Percentiles rank a stretch among this genome's conserved stretches.
phyloP scores from a whole-genome alignment of 305 asterid genomes.

The Solanum aculeatissimum region DNA sequence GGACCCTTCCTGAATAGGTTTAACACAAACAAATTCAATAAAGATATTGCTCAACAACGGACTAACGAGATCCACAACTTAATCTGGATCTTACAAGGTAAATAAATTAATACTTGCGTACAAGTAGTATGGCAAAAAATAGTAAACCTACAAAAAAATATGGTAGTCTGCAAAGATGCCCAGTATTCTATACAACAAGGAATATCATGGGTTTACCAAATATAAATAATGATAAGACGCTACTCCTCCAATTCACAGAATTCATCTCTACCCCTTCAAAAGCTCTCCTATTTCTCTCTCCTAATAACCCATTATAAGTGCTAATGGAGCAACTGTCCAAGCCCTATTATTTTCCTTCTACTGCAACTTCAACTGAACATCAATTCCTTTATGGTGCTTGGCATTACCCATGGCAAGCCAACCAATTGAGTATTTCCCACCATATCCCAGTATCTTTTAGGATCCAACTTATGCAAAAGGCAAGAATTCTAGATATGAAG shows the following conservation, averaged over 20 bases:
- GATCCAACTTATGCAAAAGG: not conserved
- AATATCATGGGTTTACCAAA: not conserved
- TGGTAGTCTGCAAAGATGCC: too few relatives aligned
- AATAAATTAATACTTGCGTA: not conserved
- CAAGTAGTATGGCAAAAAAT: not conserved
- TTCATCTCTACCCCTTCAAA: not conserved
- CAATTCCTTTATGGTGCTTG: not conserved
- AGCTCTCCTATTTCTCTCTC: not conserved
- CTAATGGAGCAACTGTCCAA: not conserved
- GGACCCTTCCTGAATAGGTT: not conserved
- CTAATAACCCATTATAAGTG: not conserved
- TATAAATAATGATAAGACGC: not conserved
- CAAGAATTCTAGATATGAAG: not conserved
- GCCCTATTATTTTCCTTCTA: not conserved
- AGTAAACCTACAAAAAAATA: not conserved
- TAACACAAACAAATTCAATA: not conserved
- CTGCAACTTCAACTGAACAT: not conserved
- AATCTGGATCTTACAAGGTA: not conserved
- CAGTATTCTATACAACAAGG: not conserved
- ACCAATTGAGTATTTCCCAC: not conserved
- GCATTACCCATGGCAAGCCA: not conserved
- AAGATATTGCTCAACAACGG: not conserved
- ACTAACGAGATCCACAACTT: not conserved
- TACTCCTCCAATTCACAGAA: not conserved
- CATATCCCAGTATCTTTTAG: not conserved